Percentiles rank a stretch among this genome's conserved stretches.
Evolutionary conservation across 805 yeast species (phyloP).

Genomic region (Zygoascus flipseniorum): DNA sequence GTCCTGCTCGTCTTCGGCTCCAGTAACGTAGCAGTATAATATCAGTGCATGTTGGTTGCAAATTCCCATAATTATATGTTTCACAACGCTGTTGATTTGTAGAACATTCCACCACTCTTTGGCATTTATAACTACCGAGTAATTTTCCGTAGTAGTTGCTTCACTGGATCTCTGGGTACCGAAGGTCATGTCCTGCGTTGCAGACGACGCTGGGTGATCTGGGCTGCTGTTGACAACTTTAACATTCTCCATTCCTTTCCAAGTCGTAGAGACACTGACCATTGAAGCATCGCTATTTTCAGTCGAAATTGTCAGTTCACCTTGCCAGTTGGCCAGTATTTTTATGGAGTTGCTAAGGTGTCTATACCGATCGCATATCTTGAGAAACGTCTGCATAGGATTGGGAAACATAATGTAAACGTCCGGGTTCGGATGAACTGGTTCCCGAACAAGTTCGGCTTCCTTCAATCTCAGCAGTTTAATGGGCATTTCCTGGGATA

Average conservation of each 20-base stretch:
- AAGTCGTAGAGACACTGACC: conserved; percentile 22
- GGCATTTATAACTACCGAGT: conserved; percentile 12
- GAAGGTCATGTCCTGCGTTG: background rate
- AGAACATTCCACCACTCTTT: conserved; percentile 20
- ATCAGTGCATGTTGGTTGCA: conserved; percentile 14
- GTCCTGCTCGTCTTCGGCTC: conserved; percentile 12
- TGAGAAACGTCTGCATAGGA: conserved; percentile 28
- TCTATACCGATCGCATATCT: conserved; percentile 27
- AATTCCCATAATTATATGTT: conserved; percentile 17
- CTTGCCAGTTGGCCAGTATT: conserved; percentile 16
- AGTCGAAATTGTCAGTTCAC: conserved; percentile 18
- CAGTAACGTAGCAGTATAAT: conserved; percentile 17
- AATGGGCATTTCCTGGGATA: conserved; percentile 49
- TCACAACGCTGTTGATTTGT: conserved; percentile 11
- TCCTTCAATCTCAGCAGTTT: conserved; percentile 48
- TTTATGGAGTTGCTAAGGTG: conserved; percentile 18
- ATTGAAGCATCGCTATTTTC: conserved; percentile 13
- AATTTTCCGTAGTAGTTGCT: background rate
- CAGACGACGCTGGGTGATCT: background rate
- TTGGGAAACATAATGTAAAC: conserved; percentile 40
- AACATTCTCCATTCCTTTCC: conserved; percentile 14
- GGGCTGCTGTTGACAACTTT: background rate
- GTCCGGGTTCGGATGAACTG: conserved; percentile 48
- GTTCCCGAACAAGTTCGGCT: conserved; percentile 51
- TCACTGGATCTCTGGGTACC: background rate